These are phyloP conservation scores for Mortierella sp. DNA, from an alignment of 371 early-diverging fungal genomes.

Conservation along the genomic window DNA sequence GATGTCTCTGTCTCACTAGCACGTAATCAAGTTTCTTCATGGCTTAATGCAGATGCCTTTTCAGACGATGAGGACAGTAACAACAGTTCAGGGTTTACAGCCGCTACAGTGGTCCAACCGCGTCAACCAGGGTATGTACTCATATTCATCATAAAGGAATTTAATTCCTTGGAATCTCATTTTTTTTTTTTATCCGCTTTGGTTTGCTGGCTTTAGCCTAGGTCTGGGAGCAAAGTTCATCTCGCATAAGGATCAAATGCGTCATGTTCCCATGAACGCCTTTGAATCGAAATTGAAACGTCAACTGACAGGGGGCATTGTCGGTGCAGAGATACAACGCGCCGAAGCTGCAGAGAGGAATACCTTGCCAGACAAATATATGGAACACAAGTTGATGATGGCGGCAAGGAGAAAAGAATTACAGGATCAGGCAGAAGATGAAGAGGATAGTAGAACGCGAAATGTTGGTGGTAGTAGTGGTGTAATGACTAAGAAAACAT, in stretches of 20 bases:
- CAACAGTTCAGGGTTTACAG: slow-evolving; percentile 21
- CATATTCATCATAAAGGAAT: background rate
- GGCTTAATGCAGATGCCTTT: slow-evolving; percentile 45
- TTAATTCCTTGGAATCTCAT: background rate
- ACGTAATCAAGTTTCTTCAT: slow-evolving; percentile 45
- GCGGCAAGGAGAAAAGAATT: slow-evolving; percentile 49
- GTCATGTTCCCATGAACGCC: slow-evolving; percentile 57
- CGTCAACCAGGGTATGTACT: slow-evolving; percentile 46
- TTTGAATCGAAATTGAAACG: slow-evolving; percentile 55
- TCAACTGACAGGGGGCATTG: slow-evolving; percentile 52
- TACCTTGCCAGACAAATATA: slow-evolving; percentile 51
- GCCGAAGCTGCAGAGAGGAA: slow-evolving; percentile 66
- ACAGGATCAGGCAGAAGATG: slow-evolving; percentile 55
- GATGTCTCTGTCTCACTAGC: slow-evolving; percentile 55
- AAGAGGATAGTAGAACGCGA: slow-evolving; percentile 63
- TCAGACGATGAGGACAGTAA: slow-evolving; percentile 41
- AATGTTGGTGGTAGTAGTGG: slow-evolving; percentile 19
- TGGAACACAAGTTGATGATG: slow-evolving; percentile 51
- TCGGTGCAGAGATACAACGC: slow-evolving; percentile 58
- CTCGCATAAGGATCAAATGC: slow-evolving; percentile 69
- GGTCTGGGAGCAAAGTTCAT: slow-evolving; percentile 72
- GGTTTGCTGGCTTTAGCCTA: slow-evolving; percentile 53
- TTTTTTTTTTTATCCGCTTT: background rate
- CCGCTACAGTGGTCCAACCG: slow-evolving; percentile 34
- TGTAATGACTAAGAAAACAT: background rate